Percentiles rank a stretch among this genome's conserved stretches.
Conservation (phyloP, 805 yeast species). For the Candida railenensis region DNA sequence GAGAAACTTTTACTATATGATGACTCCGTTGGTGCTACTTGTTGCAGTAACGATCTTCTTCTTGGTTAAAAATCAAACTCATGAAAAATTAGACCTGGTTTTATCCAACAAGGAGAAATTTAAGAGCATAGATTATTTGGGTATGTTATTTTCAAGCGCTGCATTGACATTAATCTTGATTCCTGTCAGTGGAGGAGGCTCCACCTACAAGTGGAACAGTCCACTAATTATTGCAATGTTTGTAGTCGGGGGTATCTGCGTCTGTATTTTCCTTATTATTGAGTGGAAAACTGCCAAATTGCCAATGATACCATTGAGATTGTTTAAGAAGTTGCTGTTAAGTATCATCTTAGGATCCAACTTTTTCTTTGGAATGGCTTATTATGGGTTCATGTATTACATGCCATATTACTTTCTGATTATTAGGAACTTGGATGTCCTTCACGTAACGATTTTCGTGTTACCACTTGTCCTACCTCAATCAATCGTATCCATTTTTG, state of each 20-base stretch:
- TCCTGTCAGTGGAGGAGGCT: constrained; percentile 65
- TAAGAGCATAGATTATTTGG: constrained; percentile 51
- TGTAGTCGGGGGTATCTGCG: constrained; percentile 30
- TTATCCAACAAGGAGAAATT: constrained; percentile 36
- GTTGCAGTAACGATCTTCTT: constrained; percentile 26
- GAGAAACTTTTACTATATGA: constrained; percentile 52
- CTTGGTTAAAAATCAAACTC: constrained; percentile 32
- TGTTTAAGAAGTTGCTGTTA: constrained; percentile 37
- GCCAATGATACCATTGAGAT: constrained; percentile 54
- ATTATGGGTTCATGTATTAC: constrained; percentile 46
- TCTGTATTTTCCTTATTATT: constrained; percentile 44
- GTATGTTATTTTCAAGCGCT: constrained; percentile 48
- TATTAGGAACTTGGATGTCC: constrained; percentile 38
- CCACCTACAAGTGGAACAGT: constrained; percentile 54
- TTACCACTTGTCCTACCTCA: constrained; percentile 46
- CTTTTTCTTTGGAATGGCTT: constrained; percentile 50
- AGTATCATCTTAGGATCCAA: constrained; percentile 30
- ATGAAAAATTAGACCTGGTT: constrained; percentile 21
- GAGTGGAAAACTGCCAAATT: constrained; percentile 50
- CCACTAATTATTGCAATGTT: constrained; percentile 34
- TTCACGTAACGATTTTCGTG: constrained; percentile 39
- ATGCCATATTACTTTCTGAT: constrained; percentile 50
- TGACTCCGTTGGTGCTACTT: constrained; percentile 40
- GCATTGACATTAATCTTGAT: constrained; percentile 50
- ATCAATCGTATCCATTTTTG: constrained; percentile 38